These are phyloP conservation scores for Rosellinia necatrix DNA, from an alignment of 2,329 filamentous ascomycete genomes.

Conservation along the genomic window DNA sequence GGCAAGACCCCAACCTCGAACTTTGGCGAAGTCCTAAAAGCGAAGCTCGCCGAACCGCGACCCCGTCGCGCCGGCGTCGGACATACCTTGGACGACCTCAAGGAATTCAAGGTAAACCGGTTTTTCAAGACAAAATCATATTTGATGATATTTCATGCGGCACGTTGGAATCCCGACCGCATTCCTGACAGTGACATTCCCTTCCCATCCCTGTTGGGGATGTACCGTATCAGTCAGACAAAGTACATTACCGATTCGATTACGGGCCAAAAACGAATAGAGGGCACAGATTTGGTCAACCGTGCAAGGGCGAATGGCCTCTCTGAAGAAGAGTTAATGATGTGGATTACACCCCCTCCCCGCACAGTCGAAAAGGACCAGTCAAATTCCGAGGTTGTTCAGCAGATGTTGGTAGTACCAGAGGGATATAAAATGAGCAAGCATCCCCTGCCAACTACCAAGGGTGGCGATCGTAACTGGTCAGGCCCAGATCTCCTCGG, in stretches of 20 bases:
- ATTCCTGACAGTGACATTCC: conserved; percentile 43
- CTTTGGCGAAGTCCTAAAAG: conserved; percentile 34
- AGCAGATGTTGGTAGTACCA: conserved; percentile 1
- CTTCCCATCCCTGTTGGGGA: conserved; percentile 32
- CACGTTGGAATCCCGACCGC: conserved; percentile 43
- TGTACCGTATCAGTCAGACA: conserved; percentile 38
- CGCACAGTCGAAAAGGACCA: neutral
- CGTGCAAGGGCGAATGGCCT: conserved; percentile 30
- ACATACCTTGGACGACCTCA: conserved; percentile 1
- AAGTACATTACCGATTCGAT: conserved; percentile 33
- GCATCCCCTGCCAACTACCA: neutral
- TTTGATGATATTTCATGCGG: conserved; percentile 38
- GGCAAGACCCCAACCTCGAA: conserved; percentile 39
- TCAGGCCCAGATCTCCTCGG: conserved; percentile 21
- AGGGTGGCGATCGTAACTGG: conserved; percentile 14
- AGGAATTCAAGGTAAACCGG: conserved; percentile 22
- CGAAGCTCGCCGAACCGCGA: neutral
- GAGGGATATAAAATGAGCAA: conserved; percentile 12
- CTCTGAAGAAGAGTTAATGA: conserved; percentile 24
- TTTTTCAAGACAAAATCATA: conserved; percentile 44
- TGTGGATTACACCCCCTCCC: neutral
- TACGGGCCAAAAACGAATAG: conserved; percentile 36
- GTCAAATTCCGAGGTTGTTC: conserved; percentile 4
- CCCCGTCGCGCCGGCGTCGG: neutral
- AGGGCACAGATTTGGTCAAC: conserved; percentile 39